phyloP scores from a whole-genome alignment of 2,329 filamentous ascomycete genomes.

The Cercospora janseana region DNA sequence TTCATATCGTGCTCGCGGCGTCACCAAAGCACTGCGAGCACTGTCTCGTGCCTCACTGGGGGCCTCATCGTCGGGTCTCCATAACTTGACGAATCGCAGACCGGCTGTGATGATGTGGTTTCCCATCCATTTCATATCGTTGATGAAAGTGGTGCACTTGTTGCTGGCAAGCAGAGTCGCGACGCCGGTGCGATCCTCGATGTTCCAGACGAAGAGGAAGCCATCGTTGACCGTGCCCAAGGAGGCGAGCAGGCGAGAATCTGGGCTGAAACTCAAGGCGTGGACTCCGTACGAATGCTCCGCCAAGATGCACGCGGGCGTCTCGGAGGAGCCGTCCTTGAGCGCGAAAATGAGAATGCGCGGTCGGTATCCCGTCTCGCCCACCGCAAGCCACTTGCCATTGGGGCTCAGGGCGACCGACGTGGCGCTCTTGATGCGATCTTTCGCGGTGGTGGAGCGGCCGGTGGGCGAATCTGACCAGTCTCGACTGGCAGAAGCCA shows the following conservation, averaged over 20 bases:
- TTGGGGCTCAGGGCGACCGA: conserved; percentile 86
- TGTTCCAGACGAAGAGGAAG: conserved; percentile 85
- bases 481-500: conserved; percentile 40
- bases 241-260: conserved; percentile 82
- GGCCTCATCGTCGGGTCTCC: conserved; percentile 71
- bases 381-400: conserved; percentile 82
- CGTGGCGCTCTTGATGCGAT: conserved; percentile 90
- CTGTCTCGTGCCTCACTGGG: conserved; percentile 21
- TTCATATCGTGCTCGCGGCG: conserved; percentile 38
- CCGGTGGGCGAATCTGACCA: conserved; percentile 59
- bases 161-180: conserved; percentile 82
- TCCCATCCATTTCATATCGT: conserved; percentile 88
- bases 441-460: conserved; percentile 81
- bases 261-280: conserved; percentile 83
- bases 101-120: conserved; percentile 80
- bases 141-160: conserved; percentile 84
- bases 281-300: conserved; percentile 90
- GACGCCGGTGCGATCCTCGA: conserved; percentile 77
- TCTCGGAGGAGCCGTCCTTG: conserved; percentile 71
- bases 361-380: conserved; percentile 91
- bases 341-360: conserved; percentile 87
- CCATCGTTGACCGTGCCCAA: conserved; percentile 88
- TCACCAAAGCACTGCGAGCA: conserved; percentile 24
- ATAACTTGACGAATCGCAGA: conserved; percentile 88
- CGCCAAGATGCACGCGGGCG: conserved; percentile 77